Evolutionary conservation across 2,329 filamentous ascomycete species (phyloP).

Genomic region (Zymoseptoria pseudotritici): DNA sequence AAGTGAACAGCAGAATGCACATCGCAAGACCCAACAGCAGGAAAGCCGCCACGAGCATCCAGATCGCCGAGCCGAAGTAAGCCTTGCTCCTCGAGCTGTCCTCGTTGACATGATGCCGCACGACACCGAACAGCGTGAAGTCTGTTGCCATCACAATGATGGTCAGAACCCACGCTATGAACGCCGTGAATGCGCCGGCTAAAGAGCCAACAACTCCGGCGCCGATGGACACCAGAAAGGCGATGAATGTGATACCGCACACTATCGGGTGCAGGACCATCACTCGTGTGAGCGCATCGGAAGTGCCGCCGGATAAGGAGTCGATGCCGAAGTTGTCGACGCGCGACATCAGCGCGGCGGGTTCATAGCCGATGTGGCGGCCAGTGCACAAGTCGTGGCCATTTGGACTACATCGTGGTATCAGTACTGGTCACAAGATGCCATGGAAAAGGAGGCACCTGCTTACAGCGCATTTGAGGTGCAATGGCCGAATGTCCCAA

Average conservation of each 20-base stretch:
- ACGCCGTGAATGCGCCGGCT: constrained; percentile 43
- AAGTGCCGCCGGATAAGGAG: constrained; percentile 37
- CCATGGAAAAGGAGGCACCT: constrained; percentile 7
- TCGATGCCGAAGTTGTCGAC: constrained; percentile 38
- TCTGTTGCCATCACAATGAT: constrained; percentile 47
- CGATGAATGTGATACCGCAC: constrained; percentile 51
- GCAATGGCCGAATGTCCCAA: constrained; percentile 58
- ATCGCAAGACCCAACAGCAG: constrained; percentile 50
- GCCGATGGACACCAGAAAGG: constrained; percentile 49
- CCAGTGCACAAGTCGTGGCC: constrained; percentile 41
- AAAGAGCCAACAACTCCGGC: constrained; percentile 48
- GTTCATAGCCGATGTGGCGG: constrained; percentile 50
- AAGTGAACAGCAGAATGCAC: constrained; percentile 51
- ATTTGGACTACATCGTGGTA: neutral
- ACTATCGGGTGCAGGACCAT: constrained; percentile 58
- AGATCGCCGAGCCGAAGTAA: constrained; percentile 49
- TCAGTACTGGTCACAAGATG: neutral
- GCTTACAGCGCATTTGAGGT: constrained; percentile 26
- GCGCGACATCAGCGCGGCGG: constrained; percentile 39
- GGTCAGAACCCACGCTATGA: constrained; percentile 44
- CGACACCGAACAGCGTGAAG: constrained; percentile 50
- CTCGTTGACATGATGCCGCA: constrained; percentile 48
- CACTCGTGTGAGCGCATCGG: constrained; percentile 27
- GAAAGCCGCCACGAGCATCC: constrained; percentile 52
- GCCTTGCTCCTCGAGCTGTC: constrained; percentile 35